Conservation (phyloP, 805 yeast genomes). For the Myxozyma melibiosi region DNA sequence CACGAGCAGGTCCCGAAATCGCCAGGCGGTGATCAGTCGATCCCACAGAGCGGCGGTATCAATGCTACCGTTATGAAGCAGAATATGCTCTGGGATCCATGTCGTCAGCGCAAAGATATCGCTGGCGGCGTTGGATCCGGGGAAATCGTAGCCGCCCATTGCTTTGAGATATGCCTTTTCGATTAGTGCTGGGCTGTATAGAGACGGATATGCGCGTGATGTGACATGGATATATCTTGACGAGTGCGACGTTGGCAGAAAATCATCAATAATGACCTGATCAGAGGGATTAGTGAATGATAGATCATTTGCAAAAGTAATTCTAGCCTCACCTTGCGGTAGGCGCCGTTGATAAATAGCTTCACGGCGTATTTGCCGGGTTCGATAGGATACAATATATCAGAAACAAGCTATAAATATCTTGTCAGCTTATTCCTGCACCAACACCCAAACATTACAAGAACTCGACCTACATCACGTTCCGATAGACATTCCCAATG, state of each 20-base stretch:
- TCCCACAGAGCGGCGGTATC: constrained; percentile 42
- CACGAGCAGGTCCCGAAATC: constrained; percentile 48
- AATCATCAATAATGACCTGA: constrained; percentile 49
- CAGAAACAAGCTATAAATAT: constrained; percentile 22
- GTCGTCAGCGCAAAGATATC: constrained; percentile 70
- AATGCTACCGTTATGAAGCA: constrained; percentile 35
- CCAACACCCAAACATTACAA: not conserved
- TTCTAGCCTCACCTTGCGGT: constrained; percentile 43
- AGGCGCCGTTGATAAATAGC: constrained; percentile 56
- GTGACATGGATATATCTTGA: constrained; percentile 37
- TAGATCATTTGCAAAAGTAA: not conserved
- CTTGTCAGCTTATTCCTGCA: not conserved
- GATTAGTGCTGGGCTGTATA: constrained; percentile 66
- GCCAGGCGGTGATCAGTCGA: constrained; percentile 41
- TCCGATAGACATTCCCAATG: constrained; percentile 36
- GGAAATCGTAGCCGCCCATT: constrained; percentile 60
- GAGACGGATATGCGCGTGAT: constrained; percentile 42
- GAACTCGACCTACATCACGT: not conserved
- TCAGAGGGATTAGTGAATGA: not conserved
- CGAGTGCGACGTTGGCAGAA: constrained; percentile 46
- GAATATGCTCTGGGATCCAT: constrained; percentile 67
- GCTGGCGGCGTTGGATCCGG: constrained; percentile 75
- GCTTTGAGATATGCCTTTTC: constrained; percentile 75
- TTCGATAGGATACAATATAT: constrained; percentile 34
- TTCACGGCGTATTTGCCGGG: constrained; percentile 46